Evolutionary conservation across 148 eudicot species (phyloP).

Genomic region (Camellia sinensis): DNA sequence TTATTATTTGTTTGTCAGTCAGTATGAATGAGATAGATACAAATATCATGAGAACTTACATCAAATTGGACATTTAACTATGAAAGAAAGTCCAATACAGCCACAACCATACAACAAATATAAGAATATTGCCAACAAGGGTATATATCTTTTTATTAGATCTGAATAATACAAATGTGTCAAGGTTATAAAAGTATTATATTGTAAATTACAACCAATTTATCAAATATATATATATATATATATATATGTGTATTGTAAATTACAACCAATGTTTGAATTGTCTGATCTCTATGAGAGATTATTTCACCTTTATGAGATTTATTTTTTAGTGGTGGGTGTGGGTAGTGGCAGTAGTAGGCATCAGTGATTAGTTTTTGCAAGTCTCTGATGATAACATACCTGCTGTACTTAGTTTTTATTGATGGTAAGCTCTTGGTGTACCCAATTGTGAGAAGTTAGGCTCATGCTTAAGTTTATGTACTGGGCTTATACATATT

Average conservation of each 20-base stretch:
- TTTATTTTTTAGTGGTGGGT: not conserved
- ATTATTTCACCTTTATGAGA: constrained; percentile 1
- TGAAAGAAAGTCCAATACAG: too few species aligned
- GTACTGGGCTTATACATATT: not conserved
- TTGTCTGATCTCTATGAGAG: not conserved
- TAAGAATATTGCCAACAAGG: too few species aligned
- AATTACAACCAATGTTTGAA: not conserved
- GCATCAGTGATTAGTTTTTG: not conserved
- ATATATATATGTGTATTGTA: not conserved
- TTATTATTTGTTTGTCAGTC: too few species aligned
- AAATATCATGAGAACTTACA: too few species aligned
- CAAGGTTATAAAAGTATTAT: not conserved
- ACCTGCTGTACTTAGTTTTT: not conserved
- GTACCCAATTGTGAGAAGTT: not conserved
- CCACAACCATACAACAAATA: too few species aligned
- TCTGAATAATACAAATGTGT: not conserved
- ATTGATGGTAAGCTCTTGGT: not conserved
- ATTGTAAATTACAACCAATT: not conserved
- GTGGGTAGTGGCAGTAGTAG: not conserved
- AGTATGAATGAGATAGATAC: too few species aligned
- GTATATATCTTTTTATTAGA: not conserved
- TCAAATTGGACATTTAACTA: too few species aligned
- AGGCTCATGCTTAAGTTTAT: constrained; percentile 1
- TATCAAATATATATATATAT: too few species aligned
- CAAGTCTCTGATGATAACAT: not conserved